Conservation (phyloP, 768 basidiomycete species). For the Lenzites betulinus region DNA sequence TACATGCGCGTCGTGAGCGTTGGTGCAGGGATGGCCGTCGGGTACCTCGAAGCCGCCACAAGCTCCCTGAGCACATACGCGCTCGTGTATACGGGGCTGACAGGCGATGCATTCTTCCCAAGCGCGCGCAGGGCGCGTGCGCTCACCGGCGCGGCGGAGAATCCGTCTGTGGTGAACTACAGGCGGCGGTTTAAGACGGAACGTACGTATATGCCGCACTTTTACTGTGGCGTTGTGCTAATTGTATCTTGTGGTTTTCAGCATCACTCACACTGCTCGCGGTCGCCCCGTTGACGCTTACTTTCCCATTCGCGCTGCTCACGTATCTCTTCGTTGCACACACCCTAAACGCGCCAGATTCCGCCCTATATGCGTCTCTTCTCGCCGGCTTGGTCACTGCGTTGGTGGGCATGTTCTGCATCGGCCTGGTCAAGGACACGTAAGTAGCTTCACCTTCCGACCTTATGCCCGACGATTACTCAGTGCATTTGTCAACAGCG, state of each 20-base stretch:
- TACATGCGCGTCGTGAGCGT: slow-evolving; percentile 43
- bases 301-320: slow-evolving; percentile 77
- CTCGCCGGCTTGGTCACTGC: slow-evolving; percentile 80
- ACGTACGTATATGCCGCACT: slow-evolving; percentile 43
- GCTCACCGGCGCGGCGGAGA: slow-evolving; percentile 58
- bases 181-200: slow-evolving; percentile 55
- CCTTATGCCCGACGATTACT: neutral
- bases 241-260: slow-evolving; percentile 25
- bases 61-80: slow-evolving; percentile 62
- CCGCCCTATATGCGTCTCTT: slow-evolving; percentile 74
- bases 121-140: slow-evolving; percentile 57
- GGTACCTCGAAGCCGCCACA: slow-evolving; percentile 46
- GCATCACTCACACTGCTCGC: slow-evolving; percentile 73
- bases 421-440: slow-evolving; percentile 79
- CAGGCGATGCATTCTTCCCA: slow-evolving; percentile 53
- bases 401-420: slow-evolving; percentile 80
- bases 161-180: slow-evolving; percentile 40
- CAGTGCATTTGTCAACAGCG: slow-evolving; percentile 36
- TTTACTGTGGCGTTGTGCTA: neutral
- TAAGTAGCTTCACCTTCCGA: slow-evolving; percentile 35
- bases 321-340: slow-evolving; percentile 92
- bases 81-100: slow-evolving; percentile 55
- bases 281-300: slow-evolving; percentile 74
- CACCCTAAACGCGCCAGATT: slow-evolving; percentile 65
- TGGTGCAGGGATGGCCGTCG: slow-evolving; percentile 40